These are phyloP conservation scores for Nidula niveotomentosa DNA, from an alignment of 1,284 basidiomycete species.

Conservation along the genomic window DNA sequence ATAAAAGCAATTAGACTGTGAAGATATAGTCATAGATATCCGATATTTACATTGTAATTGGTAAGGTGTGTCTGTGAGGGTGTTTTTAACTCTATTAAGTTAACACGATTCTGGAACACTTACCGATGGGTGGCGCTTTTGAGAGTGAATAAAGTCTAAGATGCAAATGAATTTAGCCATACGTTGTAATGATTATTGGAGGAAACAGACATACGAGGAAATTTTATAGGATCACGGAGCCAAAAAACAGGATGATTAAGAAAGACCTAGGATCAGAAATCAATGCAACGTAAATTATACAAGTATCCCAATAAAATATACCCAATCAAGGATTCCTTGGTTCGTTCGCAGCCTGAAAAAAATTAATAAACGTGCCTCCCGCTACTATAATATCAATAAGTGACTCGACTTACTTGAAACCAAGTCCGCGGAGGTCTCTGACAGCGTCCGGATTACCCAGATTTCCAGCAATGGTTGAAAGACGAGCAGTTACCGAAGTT, in stretches of 20 bases:
- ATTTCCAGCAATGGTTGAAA: slow-evolving; percentile 13
- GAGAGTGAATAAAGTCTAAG: slow-evolving; percentile 9
- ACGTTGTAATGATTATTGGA: background rate
- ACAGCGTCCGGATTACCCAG: slow-evolving; percentile 11
- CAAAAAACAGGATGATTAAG: slow-evolving; percentile 12
- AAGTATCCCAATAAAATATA: background rate
- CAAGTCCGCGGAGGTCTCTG: slow-evolving; percentile 13
- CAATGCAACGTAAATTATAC: background rate
- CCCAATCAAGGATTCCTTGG: slow-evolving; percentile 11
- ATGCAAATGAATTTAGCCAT: background rate
- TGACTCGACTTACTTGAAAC: slow-evolving; percentile 6
- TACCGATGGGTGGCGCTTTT: slow-evolving; percentile 10
- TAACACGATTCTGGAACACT: background rate
- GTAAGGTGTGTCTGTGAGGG: slow-evolving; percentile 3
- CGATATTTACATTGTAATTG: slow-evolving; percentile 5
- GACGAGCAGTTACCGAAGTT: slow-evolving; percentile 11
- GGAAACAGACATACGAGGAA: slow-evolving; percentile 5
- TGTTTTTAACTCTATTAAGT: background rate
- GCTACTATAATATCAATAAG: background rate
- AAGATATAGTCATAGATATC: background rate
- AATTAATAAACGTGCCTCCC: background rate
- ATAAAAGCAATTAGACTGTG: background rate
- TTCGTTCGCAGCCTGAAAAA: slow-evolving; percentile 5
- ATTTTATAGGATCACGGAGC: slow-evolving; percentile 11
- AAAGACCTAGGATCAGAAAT: slow-evolving; percentile 1